phyloP scores from a whole-genome alignment of 345 rosid species.

The Linum usitatissimum region DNA sequence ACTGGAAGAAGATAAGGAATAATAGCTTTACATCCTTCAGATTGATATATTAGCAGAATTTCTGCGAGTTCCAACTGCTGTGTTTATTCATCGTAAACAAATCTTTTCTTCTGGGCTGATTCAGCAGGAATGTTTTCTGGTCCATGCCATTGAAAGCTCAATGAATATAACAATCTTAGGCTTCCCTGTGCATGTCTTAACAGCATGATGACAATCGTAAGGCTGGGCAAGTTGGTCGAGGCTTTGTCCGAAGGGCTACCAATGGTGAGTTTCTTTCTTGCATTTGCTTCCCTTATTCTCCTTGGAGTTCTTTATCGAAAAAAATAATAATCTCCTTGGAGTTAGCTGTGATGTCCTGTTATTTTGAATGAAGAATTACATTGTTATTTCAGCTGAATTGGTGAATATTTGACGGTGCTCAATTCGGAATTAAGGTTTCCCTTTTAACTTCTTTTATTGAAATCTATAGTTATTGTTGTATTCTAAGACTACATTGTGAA shows the following conservation, averaged over 20 bases:
- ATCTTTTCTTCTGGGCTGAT: slow-evolving; percentile 41
- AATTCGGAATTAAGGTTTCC: too few species aligned
- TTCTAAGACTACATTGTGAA: too few species aligned
- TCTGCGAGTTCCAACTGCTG: slow-evolving; percentile 24
- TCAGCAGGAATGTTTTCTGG: slow-evolving; percentile 39
- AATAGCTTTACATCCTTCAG: background rate
- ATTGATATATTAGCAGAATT: slow-evolving; percentile 12
- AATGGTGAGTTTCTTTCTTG: slow-evolving; percentile 35
- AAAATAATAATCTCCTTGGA: background rate
- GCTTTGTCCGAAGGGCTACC: slow-evolving; percentile 36
- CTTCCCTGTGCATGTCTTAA: slow-evolving; percentile 78
- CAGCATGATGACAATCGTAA: slow-evolving; percentile 78
- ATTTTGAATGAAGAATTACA: too few species aligned
- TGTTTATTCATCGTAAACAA: slow-evolving; percentile 32
- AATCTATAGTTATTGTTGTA: too few species aligned
- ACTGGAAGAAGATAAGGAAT: slow-evolving; percentile 6
- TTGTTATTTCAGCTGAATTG: too few species aligned
- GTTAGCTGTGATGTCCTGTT: too few species aligned
- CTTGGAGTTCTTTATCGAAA: background rate
- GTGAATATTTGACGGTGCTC: too few species aligned
- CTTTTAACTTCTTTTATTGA: too few species aligned
- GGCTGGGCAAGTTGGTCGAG: slow-evolving; percentile 55
- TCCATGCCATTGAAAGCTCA: slow-evolving; percentile 42
- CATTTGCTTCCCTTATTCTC: background rate
- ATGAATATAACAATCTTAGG: slow-evolving; percentile 58